phyloP scores from a whole-genome alignment of 2,329 filamentous ascomycete genomes.

The Clonostachys chloroleuca region DNA sequence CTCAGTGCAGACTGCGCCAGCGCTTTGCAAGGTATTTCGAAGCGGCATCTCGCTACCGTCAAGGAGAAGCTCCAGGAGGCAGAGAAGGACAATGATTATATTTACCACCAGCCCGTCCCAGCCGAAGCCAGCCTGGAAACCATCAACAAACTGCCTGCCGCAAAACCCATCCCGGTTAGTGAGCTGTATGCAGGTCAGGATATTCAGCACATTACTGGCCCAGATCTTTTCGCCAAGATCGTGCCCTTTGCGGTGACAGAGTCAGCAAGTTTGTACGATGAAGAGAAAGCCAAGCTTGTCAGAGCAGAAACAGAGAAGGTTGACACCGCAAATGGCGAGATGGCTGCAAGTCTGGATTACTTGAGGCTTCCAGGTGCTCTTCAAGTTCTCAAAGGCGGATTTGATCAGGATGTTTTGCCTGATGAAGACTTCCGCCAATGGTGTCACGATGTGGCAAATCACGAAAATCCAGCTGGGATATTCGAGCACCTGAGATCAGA shows the following conservation, averaged over 20 bases:
- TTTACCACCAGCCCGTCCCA: conserved; percentile 92
- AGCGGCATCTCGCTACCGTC: conserved; percentile 74
- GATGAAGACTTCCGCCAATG: conserved; percentile 90
- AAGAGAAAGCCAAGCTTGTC: conserved; percentile 95
- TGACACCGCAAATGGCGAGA: conserved; percentile 88
- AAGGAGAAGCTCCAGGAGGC: conserved; percentile 76
- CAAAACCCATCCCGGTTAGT: conserved; percentile 94
- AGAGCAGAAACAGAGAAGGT: conserved; percentile 91
- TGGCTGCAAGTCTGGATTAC: conserved; percentile 93
- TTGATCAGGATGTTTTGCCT: conserved; percentile 82
- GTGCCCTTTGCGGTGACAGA: conserved; percentile 95
- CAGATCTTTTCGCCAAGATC: conserved; percentile 95
- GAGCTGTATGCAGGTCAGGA: conserved; percentile 97
- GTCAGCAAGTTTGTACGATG: conserved; percentile 93
- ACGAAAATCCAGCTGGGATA: conserved; percentile 72
- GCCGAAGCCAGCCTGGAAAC: conserved; percentile 76
- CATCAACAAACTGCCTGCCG: conserved; percentile 87
- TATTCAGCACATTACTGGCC: conserved; percentile 93
- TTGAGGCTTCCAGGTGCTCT: conserved; percentile 84
- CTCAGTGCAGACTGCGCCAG: conserved; percentile 74
- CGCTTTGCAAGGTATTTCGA: conserved; percentile 74
- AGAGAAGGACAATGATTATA: conserved; percentile 93
- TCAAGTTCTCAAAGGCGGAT: conserved; percentile 86
- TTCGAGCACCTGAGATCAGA: conserved; percentile 77
- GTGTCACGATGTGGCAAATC: conserved; percentile 88